phyloP scores from a whole-genome alignment of 2,329 filamentous ascomycete genomes.

The Chaetomiaceae sp. region DNA sequence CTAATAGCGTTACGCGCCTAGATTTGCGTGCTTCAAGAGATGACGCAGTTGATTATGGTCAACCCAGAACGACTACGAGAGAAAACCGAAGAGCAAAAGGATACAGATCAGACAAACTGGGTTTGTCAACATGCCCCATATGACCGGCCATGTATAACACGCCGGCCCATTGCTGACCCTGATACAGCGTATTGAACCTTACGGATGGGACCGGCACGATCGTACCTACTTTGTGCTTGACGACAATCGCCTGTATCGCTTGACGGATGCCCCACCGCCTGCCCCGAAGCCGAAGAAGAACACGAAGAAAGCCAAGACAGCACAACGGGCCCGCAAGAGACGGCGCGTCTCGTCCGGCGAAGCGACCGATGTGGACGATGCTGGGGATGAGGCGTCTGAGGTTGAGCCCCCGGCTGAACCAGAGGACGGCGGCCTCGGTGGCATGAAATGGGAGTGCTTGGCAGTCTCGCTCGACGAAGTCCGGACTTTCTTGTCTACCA shows the following conservation, averaged over 20 bases:
- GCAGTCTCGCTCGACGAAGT: slow-evolving; percentile 78
- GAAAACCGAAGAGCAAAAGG: slow-evolving; percentile 75
- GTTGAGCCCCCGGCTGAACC: slow-evolving; percentile 27
- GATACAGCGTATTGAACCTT: slow-evolving; percentile 64
- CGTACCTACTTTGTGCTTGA: slow-evolving; percentile 86
- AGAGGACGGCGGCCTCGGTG: slow-evolving; percentile 61
- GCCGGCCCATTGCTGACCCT: neutral
- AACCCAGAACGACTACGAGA: slow-evolving; percentile 83
- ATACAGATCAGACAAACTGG: slow-evolving; percentile 77
- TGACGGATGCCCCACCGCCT: slow-evolving; percentile 67
- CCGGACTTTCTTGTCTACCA: slow-evolving; percentile 59
- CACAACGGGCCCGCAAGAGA: slow-evolving; percentile 64
- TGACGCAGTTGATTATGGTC: slow-evolving; percentile 83
- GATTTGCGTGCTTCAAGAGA: slow-evolving; percentile 75
- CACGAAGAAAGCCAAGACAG: slow-evolving; percentile 58
- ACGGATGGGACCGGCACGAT: slow-evolving; percentile 84
- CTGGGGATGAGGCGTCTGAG: slow-evolving; percentile 30
- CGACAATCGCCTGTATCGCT: slow-evolving; percentile 86
- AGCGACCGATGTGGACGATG: slow-evolving; percentile 33
- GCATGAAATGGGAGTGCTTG: slow-evolving; percentile 84
- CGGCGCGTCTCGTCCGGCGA: slow-evolving; percentile 49
- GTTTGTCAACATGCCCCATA: slow-evolving; percentile 48
- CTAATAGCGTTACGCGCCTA: slow-evolving; percentile 28
- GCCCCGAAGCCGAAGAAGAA: slow-evolving; percentile 56
- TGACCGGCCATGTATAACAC: neutral